A percentile compares a stretch with the other conserved stretches of the same genome.
These are phyloP conservation scores for Salix udensis DNA, from an alignment of 345 rosid species.

Conservation along the genomic window DNA sequence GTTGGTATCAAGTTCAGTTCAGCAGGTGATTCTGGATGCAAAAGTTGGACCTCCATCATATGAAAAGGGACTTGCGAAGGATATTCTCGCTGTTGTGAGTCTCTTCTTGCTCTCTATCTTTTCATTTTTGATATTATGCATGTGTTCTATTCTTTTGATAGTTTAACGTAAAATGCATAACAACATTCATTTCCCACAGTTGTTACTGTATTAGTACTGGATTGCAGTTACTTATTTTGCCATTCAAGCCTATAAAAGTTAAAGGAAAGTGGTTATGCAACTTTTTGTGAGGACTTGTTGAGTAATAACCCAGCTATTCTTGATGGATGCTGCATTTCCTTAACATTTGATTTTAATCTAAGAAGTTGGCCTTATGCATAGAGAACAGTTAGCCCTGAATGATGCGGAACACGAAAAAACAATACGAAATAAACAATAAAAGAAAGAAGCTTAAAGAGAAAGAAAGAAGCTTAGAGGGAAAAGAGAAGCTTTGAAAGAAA, in stretches of 20 bases:
- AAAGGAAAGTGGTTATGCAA: neutral
- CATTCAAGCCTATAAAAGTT: too few relatives aligned
- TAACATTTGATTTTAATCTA: neutral
- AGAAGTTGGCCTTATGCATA: neutral
- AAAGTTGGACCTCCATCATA: conserved; percentile 85
- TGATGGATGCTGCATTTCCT: neutral
- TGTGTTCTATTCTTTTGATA: neutral
- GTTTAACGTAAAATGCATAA: neutral
- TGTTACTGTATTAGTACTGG: neutral
- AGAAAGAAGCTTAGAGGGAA: too few relatives aligned
- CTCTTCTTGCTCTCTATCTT: conserved; percentile 3
- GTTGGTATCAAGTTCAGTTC: conserved; percentile 72
- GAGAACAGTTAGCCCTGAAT: neutral
- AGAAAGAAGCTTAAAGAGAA: too few relatives aligned
- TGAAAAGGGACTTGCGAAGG: conserved; percentile 81
- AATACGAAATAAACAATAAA: too few relatives aligned
- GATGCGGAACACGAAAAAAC: too few relatives aligned
- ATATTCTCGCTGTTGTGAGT: conserved; percentile 79
- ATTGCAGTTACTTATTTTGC: neutral
- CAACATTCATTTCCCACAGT: too few relatives aligned
- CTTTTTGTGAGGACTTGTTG: neutral
- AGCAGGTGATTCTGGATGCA: conserved; percentile 74
- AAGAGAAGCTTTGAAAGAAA: too few relatives aligned
- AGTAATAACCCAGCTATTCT: neutral
- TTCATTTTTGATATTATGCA: neutral